These are phyloP conservation scores for Apophysomyces trapeziformis DNA, from an alignment of 371 early-diverging fungal species.

Conservation along the genomic window DNA sequence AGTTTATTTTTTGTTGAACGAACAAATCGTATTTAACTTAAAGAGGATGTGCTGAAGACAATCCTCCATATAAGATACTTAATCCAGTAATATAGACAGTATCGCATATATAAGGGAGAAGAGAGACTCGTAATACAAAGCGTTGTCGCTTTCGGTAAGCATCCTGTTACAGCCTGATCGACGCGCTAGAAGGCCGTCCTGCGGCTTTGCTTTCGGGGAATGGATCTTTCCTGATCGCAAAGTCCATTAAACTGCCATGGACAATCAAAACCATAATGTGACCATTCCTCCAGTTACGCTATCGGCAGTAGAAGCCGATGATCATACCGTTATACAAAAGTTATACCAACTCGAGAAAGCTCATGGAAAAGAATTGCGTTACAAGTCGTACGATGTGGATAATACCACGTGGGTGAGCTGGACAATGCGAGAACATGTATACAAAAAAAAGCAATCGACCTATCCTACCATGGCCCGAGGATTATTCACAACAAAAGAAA, in stretches of 20 bases:
- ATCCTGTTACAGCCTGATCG: too few species aligned
- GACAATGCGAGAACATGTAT: constrained; percentile 52
- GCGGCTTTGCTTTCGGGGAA: too few species aligned
- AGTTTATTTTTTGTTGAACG: too few species aligned
- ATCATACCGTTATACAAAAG: constrained; percentile 20
- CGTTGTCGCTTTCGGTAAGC: too few species aligned
- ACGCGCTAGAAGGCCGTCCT: too few species aligned
- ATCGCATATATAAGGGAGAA: too few species aligned
- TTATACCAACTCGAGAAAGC: constrained; percentile 21
- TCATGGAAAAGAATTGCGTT: constrained; percentile 25
- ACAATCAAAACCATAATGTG: neutral
- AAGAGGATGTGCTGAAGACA: too few species aligned
- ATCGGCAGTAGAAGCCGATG: neutral
- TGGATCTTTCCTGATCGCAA: neutral
- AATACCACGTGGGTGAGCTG: constrained; percentile 42
- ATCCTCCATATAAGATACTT: too few species aligned
- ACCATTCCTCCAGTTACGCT: neutral
- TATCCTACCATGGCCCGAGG: constrained; percentile 86
- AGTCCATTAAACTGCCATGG: neutral
- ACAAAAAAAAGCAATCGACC: constrained; percentile 56
- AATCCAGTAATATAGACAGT: too few species aligned
- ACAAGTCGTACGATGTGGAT: constrained; percentile 27
- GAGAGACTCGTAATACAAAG: too few species aligned
- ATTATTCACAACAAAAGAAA: constrained; percentile 64
- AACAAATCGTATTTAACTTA: too few species aligned